Conservation (phyloP, 140 eudicot genomes). For the Erigeron philadelphicus region DNA sequence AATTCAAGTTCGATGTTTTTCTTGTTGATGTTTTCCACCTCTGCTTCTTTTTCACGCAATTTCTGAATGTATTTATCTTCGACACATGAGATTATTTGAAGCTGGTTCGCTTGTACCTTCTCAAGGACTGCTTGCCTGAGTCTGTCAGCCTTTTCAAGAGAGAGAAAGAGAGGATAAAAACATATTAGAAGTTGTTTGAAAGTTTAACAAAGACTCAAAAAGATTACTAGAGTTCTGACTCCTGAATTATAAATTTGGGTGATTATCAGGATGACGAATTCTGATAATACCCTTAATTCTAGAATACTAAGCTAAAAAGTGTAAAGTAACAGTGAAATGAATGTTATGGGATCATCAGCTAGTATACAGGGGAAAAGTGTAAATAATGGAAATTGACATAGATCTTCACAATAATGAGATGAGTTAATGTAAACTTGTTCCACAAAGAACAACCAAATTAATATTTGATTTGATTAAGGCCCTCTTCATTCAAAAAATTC, state of each 20-base stretch:
- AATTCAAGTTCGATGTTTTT: constrained; percentile 67
- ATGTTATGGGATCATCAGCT: not conserved
- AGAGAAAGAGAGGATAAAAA: not conserved
- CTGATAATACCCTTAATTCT: no score
- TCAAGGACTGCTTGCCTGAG: constrained; percentile 60
- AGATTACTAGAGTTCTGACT: not conserved
- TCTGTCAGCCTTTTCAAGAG: constrained; percentile 53
- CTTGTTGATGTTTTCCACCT: constrained; percentile 57
- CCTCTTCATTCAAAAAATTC: not conserved
- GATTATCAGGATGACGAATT: no score
- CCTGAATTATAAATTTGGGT: not conserved
- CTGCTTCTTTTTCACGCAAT: constrained; percentile 66
- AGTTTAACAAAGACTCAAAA: not conserved
- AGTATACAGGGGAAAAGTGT: not conserved
- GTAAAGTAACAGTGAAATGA: not conserved
- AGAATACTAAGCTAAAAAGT: not conserved
- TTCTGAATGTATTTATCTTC: constrained; percentile 60
- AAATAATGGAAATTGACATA: not conserved
- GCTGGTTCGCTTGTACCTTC: constrained; percentile 66
- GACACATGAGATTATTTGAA: constrained; percentile 53
- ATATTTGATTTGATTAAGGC: not conserved
- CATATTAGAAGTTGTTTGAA: constrained; percentile 6
- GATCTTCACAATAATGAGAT: not conserved
- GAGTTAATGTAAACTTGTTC: not conserved
- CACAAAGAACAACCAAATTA: not conserved